Evolutionary conservation across 2,329 filamentous ascomycete species (phyloP).

Genomic region (Cytospora schulzeri): DNA sequence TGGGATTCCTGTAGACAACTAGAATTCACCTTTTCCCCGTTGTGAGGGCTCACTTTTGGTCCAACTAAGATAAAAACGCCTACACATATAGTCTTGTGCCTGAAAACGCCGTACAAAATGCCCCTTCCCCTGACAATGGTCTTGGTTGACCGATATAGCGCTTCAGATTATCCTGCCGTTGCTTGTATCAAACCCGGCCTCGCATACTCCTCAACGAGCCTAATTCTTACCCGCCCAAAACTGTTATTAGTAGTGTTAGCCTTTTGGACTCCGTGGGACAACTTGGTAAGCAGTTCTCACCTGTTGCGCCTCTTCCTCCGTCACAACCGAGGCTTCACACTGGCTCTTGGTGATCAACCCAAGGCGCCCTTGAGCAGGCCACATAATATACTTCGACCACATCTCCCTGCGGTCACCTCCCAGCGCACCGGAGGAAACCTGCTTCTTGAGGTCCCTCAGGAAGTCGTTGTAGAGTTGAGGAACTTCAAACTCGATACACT

Average conservation of each 20-base stretch:
- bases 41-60: not conserved
- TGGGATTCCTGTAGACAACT: too few relatives aligned
- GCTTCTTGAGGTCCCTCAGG: conserved; percentile 69
- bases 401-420: conserved; percentile 79
- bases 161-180: not conserved
- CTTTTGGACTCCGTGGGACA: not conserved
- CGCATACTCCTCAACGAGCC: not conserved
- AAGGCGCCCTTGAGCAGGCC: conserved; percentile 51
- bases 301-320: conserved; percentile 70
- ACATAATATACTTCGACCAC: conserved; percentile 71
- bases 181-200: not conserved
- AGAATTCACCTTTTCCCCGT: not conserved
- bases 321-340: conserved; percentile 66
- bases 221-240: conserved; percentile 5
- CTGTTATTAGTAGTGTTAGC: conserved; percentile 2
- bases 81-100: not conserved
- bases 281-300: conserved; percentile 38
- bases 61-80: not conserved
- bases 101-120: not conserved
- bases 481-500: conserved; percentile 74
- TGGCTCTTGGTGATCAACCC: conserved; percentile 71
- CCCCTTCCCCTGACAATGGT: not conserved
- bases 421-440: conserved; percentile 68
- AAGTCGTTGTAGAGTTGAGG: conserved; percentile 77
- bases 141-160: not conserved